Base-by-base conservation (phyloP, 1,284 basidiomycete species). In the Boletus nobilissimus region DNA sequence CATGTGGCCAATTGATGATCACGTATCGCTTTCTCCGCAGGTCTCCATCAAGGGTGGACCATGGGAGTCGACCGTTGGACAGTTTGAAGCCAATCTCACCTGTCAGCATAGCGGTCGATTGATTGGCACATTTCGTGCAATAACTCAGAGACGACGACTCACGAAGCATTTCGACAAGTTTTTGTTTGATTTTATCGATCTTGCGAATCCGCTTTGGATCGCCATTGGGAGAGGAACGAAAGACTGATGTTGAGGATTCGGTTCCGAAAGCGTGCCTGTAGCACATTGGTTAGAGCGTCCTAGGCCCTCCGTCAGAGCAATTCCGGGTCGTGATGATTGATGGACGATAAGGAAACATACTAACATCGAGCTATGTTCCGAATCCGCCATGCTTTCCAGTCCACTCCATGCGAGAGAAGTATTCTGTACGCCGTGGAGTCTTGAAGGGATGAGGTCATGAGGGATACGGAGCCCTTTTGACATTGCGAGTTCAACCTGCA, bases 141-240 rank as follows among this genome's bases (percentile, higher is more conserved):
- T 32, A 24, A 43, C 26, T 54, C 29, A 16, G 51, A 2, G 29
- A 29, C 51, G n/a, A 18, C 13, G 4, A 57, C 80, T 76, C 60
- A 81, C 79, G 69, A 32, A 82, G 80, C 80, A 80, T 81, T 0
- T 54, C 63, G 6, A 79, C n/a, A 5, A 83, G 70, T 38, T 36
- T 64, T 39, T 76, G 22, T 36, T 75, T 76, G 38, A 81, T 79
- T 48, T 38, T 39, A 10, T 74, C 39, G 2, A 77, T 66, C 63
- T 69, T 81, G 24, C 43, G 65, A 1, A 3, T 73, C 57, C 66
- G 68, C 40, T 62, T 71, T 11, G 22, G 2, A 9, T 70, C 29
- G n/a, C n/a, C 0, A 16, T 29, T 29, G 24, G 29, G 2, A 3
- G 24, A 3, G 26, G n/a, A 54, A 36, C 34, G 57, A 38, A 81